phyloP scores from a whole-genome alignment of 352 stramenopile species.

The Achlya hypogyna region DNA sequence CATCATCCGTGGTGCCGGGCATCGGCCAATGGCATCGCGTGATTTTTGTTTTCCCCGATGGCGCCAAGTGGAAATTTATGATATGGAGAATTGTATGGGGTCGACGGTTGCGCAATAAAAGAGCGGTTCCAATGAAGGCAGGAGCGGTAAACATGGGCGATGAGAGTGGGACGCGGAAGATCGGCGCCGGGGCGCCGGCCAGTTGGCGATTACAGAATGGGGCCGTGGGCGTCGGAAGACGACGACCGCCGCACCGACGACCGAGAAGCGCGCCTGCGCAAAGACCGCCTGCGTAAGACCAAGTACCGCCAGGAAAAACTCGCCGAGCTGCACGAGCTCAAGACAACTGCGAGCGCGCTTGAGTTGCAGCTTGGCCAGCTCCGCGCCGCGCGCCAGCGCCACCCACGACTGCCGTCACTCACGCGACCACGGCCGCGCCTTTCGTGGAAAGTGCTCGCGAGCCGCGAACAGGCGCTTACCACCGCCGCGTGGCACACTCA shows the following conservation, averaged over 20 bases:
- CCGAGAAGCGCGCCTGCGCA: neutral
- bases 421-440: neutral
- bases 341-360: neutral
- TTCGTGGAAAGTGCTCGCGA: neutral
- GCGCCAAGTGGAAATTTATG: no score
- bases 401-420: neutral
- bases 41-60: no score
- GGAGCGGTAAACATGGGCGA: no score
- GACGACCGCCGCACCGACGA: neutral
- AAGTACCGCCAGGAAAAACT: slow-evolving; percentile 17
- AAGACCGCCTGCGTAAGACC: slow-evolving; percentile 12
- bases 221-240: neutral
- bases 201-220: neutral
- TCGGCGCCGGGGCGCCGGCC: neutral
- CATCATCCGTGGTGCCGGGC: no score
- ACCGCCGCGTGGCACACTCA: neutral
- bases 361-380: slow-evolving; percentile 1
- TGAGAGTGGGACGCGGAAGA: no score
- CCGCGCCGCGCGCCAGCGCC: neutral
- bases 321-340: slow-evolving; percentile 8
- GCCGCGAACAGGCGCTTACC: neutral
- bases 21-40: no score
- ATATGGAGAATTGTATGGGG: no score
- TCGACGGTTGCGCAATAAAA: no score
- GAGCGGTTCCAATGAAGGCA: no score